Conservation (phyloP, 2,329 filamentous ascomycete species). For the Trichoderma hamatum region DNA sequence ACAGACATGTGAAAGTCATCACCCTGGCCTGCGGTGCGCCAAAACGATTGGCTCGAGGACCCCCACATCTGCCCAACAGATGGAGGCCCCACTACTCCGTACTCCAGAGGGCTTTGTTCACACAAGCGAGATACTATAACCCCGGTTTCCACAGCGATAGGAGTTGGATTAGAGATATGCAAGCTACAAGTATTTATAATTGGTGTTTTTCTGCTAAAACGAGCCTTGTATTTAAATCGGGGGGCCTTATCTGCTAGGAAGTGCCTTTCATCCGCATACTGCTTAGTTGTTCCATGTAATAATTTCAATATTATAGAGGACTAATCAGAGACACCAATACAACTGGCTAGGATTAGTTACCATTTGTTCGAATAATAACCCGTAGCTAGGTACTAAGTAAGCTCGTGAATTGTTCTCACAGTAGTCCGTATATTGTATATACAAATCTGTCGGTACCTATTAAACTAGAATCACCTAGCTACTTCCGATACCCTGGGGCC, state of each 20-base stretch:
- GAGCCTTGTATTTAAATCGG: neutral
- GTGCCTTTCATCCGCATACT: neutral
- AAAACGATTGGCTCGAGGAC: neutral
- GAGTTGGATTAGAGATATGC: neutral
- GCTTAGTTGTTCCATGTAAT: neutral
- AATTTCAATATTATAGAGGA: neutral
- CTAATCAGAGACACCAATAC: neutral
- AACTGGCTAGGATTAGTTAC: too few relatives aligned
- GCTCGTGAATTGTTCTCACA: neutral
- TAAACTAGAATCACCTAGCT: neutral
- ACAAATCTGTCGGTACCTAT: neutral
- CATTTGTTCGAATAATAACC: neutral
- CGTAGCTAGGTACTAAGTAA: too few relatives aligned
- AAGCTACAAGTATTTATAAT: neutral
- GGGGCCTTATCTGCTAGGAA: neutral
- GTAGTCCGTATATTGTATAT: neutral
- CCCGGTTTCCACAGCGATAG: neutral
- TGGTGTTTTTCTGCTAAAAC: neutral
- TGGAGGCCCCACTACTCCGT: neutral
- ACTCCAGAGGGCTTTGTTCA: slow-evolving; percentile 16
- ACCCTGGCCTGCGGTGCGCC: neutral
- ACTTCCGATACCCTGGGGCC: neutral
- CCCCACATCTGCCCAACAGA: slow-evolving; percentile 25
- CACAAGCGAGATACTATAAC: slow-evolving; percentile 14
- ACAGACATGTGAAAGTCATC: slow-evolving; percentile 25